Evolutionary conservation across 139 green algal genomes (phyloP).

Genomic region (Pleodorina starrii): DNA sequence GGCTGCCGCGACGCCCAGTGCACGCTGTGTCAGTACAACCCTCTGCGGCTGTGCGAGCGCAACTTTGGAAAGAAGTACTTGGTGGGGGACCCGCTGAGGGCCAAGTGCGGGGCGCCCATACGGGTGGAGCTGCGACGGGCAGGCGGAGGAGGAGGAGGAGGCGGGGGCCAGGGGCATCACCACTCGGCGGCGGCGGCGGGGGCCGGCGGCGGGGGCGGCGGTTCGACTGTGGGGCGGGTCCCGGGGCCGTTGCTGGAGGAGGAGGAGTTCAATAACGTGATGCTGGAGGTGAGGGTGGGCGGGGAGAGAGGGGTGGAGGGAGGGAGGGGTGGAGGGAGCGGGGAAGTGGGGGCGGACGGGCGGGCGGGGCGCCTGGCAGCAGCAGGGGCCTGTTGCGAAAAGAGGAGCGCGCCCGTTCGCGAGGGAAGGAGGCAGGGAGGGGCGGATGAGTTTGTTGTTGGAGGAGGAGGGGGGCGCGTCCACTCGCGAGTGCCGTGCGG

Average conservation of each 20-base stretch:
- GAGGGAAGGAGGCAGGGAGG: too few species aligned
- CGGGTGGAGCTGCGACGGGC: constrained; percentile 81
- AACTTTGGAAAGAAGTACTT: constrained; percentile 88
- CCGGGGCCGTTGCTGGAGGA: constrained; percentile 11
- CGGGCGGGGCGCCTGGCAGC: too few species aligned
- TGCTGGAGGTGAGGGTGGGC: constrained; percentile 23
- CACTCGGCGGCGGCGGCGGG: neutral
- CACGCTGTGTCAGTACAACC: constrained; percentile 86
- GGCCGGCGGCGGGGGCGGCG: neutral
- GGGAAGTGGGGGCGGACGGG: too few species aligned
- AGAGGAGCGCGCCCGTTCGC: too few species aligned
- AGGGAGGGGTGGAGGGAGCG: neutral
- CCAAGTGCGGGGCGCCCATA: constrained; percentile 84
- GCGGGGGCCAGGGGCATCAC: neutral
- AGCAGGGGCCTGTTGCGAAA: too few species aligned
- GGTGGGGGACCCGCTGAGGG: constrained; percentile 84
- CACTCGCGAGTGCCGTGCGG: too few species aligned
- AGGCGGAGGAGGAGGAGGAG: neutral
- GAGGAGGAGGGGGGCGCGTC: too few species aligned
- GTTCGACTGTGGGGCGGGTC: neutral
- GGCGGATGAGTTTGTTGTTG: too few species aligned
- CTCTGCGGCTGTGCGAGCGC: constrained; percentile 78
- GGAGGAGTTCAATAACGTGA: constrained; percentile 3
- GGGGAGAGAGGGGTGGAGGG: neutral
- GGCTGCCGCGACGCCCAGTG: constrained; percentile 85